phyloP scores from a whole-genome alignment of 208 protist species.

The Trypanosomatidae sp. region DNA sequence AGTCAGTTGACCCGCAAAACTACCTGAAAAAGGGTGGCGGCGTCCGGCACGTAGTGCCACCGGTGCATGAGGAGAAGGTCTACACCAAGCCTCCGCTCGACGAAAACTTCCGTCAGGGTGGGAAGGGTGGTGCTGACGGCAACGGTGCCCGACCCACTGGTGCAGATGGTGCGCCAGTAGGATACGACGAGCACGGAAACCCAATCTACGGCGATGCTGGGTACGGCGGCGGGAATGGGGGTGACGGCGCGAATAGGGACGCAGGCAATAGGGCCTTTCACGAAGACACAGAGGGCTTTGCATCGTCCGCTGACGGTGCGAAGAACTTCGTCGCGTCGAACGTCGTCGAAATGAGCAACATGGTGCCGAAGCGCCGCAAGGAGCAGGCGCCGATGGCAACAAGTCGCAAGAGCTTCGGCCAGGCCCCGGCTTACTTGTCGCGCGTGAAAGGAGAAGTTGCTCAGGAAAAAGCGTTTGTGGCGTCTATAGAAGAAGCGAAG shows the following conservation, averaged over 20 bases:
- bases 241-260: neutral
- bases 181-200: too few relatives aligned
- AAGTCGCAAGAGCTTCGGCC: constrained; percentile 81
- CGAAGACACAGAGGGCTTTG: neutral
- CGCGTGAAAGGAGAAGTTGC: constrained; percentile 88
- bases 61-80: constrained; percentile 63
- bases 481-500: constrained; percentile 60
- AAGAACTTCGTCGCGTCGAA: constrained; percentile 94
- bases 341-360: constrained; percentile 91
- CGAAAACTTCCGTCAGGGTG: constrained; percentile 7
- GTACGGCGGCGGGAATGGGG: neutral
- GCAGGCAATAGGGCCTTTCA: neutral
- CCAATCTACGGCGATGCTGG: too few relatives aligned
- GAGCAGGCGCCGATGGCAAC: constrained; percentile 63
- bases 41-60: constrained; percentile 48
- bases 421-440: constrained; percentile 81
- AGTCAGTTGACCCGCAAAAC: constrained; percentile 66
- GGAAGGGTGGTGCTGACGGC: neutral
- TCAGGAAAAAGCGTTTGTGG: constrained; percentile 80
- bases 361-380: constrained; percentile 80
- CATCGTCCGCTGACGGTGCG: neutral
- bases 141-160: too few relatives aligned
- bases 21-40: constrained; percentile 75
- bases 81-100: constrained; percentile 59
- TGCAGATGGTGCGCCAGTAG: too few relatives aligned